phyloP scores from a whole-genome alignment of 768 basidiomycete genomes.

The Dentipellis fragilis region DNA sequence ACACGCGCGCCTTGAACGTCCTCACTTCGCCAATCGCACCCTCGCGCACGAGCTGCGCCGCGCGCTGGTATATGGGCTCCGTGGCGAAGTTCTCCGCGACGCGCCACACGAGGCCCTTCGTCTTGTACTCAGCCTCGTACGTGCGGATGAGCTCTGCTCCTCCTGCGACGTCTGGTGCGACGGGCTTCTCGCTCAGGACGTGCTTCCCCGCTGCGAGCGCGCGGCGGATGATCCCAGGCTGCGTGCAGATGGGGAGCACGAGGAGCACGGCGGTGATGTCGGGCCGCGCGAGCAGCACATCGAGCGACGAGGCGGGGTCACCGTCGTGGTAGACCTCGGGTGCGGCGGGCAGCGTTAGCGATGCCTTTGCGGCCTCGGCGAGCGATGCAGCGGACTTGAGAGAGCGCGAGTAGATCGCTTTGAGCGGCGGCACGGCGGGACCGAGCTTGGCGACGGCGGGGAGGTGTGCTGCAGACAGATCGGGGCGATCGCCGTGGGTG shows the following conservation, averaged over 20 bases:
- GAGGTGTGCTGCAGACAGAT: slow-evolving; percentile 49
- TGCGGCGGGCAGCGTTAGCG: slow-evolving; percentile 28
- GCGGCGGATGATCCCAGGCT: slow-evolving; percentile 57
- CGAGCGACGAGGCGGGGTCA: slow-evolving; percentile 34
- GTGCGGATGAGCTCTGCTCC: slow-evolving; percentile 55
- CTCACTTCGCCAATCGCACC: slow-evolving; percentile 66
- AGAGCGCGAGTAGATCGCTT: slow-evolving; percentile 77
- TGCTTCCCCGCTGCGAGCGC: slow-evolving; percentile 73
- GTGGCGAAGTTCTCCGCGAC: slow-evolving; percentile 73
- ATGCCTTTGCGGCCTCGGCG: slow-evolving; percentile 31
- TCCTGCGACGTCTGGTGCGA: slow-evolving; percentile 57
- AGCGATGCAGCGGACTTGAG: slow-evolving; percentile 46
- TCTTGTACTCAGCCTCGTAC: slow-evolving; percentile 56
- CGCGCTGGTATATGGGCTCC: slow-evolving; percentile 47
- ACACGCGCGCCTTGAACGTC: slow-evolving; percentile 50
- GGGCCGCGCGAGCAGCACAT: slow-evolving; percentile 51
- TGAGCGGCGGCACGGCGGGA: slow-evolving; percentile 35
- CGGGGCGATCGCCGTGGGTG: slow-evolving; percentile 8
- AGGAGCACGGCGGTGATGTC: slow-evolving; percentile 71
- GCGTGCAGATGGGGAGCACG: slow-evolving; percentile 65
- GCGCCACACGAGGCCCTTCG: slow-evolving; percentile 66
- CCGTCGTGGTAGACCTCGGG: slow-evolving; percentile 51
- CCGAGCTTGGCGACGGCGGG: slow-evolving; percentile 57
- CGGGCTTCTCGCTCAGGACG: slow-evolving; percentile 83
- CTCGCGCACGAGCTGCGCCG: slow-evolving; percentile 36